Evolutionary conservation across 441 rosid genomes (phyloP).

Genomic region (Melastoma candidum): DNA sequence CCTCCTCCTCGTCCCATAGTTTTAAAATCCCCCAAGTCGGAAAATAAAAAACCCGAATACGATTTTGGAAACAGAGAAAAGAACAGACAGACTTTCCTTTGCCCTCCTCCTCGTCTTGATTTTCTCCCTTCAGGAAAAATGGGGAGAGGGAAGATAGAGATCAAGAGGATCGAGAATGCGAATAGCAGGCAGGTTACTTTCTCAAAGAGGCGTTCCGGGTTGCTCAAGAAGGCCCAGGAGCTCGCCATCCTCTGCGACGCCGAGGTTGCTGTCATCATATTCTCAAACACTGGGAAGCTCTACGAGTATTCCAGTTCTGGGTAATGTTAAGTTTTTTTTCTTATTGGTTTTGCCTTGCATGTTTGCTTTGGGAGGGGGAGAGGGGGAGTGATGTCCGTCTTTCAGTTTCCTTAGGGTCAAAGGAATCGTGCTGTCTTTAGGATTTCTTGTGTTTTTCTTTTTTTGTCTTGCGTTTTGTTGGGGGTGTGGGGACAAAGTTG

Average conservation of each 20-base stretch:
- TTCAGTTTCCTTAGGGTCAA: too few species aligned
- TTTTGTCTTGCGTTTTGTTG: too few species aligned
- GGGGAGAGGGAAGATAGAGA: conserved; percentile 97
- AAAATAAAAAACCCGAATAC: too few species aligned
- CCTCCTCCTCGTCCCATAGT: not conserved
- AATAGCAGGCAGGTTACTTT: conserved; percentile 96
- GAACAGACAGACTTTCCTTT: conserved; percentile 1
- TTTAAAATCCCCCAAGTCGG: not conserved
- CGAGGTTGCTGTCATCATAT: conserved; percentile 87
- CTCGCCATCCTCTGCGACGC: conserved; percentile 93
- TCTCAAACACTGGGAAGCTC: conserved; percentile 91
- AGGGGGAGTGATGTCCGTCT: too few species aligned
- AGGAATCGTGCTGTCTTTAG: too few species aligned
- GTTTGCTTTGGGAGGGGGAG: too few species aligned
- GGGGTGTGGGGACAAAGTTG: too few species aligned
- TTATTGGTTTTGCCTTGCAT: too few species aligned
- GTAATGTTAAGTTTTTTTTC: conserved; percentile 19
- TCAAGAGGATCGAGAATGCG: conserved; percentile 86
- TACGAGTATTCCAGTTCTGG: conserved; percentile 80
- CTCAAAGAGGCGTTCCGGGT: conserved; percentile 86
- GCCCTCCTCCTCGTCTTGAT: not conserved
- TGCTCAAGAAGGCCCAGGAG: conserved; percentile 87
- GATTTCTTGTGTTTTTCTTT: too few species aligned
- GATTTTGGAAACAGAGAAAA: not conserved
- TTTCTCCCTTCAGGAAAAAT: conserved; percentile 17